phyloP scores from a whole-genome alignment of 2,329 filamentous ascomycete genomes.

The Simplicillium aogashimaense region DNA sequence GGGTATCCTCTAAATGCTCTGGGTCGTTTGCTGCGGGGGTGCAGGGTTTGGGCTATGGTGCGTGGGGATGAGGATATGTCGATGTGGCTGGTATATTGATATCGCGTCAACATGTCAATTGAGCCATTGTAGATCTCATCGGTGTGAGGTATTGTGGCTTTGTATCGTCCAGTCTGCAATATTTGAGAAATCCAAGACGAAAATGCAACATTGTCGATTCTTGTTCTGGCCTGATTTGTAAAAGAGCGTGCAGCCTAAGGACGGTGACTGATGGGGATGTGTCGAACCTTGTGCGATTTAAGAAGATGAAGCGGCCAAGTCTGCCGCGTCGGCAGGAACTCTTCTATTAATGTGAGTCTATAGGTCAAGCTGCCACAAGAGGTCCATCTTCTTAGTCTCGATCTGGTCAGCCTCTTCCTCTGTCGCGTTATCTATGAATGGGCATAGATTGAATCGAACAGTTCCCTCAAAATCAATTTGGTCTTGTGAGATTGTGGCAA shows the following conservation, averaged over 20 bases:
- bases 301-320: constrained; percentile 23
- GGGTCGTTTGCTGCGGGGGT: too few species aligned
- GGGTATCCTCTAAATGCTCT: constrained; percentile 16
- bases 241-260: constrained; percentile 32
- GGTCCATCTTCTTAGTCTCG: too few species aligned
- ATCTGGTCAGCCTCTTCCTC: too few species aligned
- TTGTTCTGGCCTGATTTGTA: constrained; percentile 19
- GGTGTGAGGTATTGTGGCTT: constrained; percentile 12
- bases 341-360: too few species aligned
- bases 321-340: constrained; percentile 1
- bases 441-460: constrained; percentile 28
- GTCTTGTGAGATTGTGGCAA: constrained; percentile 36
- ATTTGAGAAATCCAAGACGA: constrained; percentile 13
- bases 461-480: constrained; percentile 30
- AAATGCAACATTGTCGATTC: constrained; percentile 18
- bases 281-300: constrained; percentile 27
- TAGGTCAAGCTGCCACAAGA: too few species aligned
- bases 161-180: constrained; percentile 17
- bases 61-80: constrained; percentile 23
- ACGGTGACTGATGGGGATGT: constrained; percentile 24
- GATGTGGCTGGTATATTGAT: constrained; percentile 8
- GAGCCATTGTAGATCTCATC: constrained; percentile 14
- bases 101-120: constrained; percentile 11
- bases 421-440: not conserved
- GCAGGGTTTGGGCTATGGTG: constrained; percentile 24